Percentiles rank a stretch among this genome's conserved stretches.
Evolutionary conservation across 306 rosid genomes (phyloP).

Genomic region (Cucurbita ficifolia): DNA sequence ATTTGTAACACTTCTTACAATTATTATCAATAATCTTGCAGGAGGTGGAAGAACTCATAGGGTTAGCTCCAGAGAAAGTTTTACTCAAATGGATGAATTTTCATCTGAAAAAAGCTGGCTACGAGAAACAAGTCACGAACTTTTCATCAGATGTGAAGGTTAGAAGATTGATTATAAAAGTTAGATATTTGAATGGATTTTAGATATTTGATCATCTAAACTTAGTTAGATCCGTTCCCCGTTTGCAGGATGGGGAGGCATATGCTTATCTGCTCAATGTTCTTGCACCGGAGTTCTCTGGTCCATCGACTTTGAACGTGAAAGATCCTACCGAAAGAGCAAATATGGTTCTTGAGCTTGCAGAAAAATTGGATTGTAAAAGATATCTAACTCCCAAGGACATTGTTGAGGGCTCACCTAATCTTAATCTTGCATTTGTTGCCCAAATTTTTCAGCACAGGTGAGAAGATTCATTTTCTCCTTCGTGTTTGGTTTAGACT

Average conservation of each 20-base stretch:
- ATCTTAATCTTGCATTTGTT: constrained; percentile 98
- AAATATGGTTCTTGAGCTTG: constrained; percentile 81
- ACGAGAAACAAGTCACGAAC: constrained; percentile 86
- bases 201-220: neutral
- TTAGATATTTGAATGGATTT: neutral
- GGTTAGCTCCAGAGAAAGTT: constrained; percentile 88
- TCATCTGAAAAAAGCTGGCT: constrained; percentile 89
- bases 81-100: constrained; percentile 98
- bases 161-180: constrained; percentile 10
- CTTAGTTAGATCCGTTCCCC: neutral
- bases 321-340: constrained; percentile 84
- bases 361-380: constrained; percentile 88
- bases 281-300: constrained; percentile 89
- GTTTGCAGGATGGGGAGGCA: constrained; percentile 88
- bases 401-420: constrained; percentile 90
- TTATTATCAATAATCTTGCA: constrained; percentile 17
- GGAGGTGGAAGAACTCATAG: constrained; percentile 97
- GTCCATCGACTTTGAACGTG: constrained; percentile 38
- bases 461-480: constrained; percentile 25
- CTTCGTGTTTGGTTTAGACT: neutral
- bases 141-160: constrained; percentile 95
- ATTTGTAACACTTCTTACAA: neutral
- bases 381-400: constrained; percentile 85
- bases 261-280: constrained; percentile 86
- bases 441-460: constrained; percentile 97